A percentile compares a stretch with the other conserved stretches of the same genome.
Conservation (phyloP, 495 filamentous ascomycete genomes). For the Polyplosphaeria fusca region DNA sequence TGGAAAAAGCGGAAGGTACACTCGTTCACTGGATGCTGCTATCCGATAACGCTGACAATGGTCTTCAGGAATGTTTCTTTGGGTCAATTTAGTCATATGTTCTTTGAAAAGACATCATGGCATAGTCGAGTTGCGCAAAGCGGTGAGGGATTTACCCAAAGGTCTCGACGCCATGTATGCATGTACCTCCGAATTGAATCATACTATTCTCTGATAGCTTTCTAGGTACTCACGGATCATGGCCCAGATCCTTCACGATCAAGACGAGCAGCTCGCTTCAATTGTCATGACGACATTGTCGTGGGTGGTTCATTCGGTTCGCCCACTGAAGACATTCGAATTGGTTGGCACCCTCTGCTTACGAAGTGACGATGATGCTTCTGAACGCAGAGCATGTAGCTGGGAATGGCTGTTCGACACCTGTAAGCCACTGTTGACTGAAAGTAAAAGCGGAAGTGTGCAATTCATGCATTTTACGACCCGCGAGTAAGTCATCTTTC, state of each 20-base stretch:
- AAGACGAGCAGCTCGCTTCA: neutral
- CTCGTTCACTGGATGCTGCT: neutral
- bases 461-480: conserved; percentile 8
- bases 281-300: too few relatives aligned
- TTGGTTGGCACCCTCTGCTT: neutral
- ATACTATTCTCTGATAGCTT: neutral
- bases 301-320: neutral
- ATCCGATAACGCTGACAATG: neutral
- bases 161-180: neutral
- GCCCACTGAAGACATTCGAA: neutral
- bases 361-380: neutral
- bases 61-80: neutral
- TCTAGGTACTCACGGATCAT: neutral
- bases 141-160: neutral
- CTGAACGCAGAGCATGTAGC: neutral
- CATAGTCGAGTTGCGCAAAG: neutral
- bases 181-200: neutral
- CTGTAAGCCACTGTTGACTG: neutral
- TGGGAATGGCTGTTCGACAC: neutral
- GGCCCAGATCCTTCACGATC: neutral
- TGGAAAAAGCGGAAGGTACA: neutral
- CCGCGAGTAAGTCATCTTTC: conserved; percentile 1
- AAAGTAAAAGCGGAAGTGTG: neutral
- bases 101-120: neutral
- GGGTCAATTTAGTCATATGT: neutral